A percentile compares a stretch with the other conserved stretches of the same genome.
Conservation (phyloP, 108 stramenopile genomes). For the Schizochytrium sp. region DNA sequence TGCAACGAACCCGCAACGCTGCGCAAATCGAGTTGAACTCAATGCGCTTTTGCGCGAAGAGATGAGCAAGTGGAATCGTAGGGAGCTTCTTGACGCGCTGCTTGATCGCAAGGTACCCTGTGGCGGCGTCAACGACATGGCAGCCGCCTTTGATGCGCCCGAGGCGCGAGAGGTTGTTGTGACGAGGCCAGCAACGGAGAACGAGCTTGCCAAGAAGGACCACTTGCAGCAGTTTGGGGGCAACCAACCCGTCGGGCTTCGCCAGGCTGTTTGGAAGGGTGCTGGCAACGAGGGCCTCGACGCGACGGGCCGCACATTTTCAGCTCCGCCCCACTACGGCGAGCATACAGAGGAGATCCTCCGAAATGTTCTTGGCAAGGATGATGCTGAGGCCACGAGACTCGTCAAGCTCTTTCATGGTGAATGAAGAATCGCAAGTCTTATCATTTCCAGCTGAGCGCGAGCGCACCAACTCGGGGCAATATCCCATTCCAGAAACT, state of each 20-base stretch:
- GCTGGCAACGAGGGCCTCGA: not conserved
- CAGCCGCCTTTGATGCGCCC: not conserved
- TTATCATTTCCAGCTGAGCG: too few species aligned
- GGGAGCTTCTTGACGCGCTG: not conserved
- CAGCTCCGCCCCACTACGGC: not conserved
- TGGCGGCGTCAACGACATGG: not conserved
- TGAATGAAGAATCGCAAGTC: not conserved
- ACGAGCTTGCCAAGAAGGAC: not conserved
- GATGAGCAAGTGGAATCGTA: not conserved
- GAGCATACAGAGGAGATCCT: not conserved
- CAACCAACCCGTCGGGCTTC: not conserved
- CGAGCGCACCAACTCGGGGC: too few species aligned
- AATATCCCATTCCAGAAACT: too few species aligned
- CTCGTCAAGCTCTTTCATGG: not conserved
- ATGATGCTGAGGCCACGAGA: not conserved
- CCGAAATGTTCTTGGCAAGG: not conserved
- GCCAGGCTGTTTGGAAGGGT: not conserved
- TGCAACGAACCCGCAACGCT: not conserved
- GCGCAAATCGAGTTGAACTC: not conserved
- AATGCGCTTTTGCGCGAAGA: not conserved
- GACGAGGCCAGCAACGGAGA: not conserved
- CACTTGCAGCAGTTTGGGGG: not conserved
- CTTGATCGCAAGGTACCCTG: not conserved
- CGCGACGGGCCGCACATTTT: not conserved
- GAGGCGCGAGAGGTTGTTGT: conserved; percentile 9